Evolutionary conservation across 306 rosid species (phyloP).

Genomic region (barrel medic (Medicago truncatula)): MtrunA17r5.0-ANR NC_053047.1:38074001-38074500

Average conservation of each 20-base stretch:
- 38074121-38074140: neutral
- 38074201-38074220: neutral
- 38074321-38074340: constrained; percentile 20
- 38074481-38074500: constrained; percentile 49
- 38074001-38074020: neutral
- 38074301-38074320: neutral
- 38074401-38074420: neutral
- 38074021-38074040: neutral
- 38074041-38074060: neutral
- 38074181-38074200: neutral
- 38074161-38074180: neutral
- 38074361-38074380: neutral
- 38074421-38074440: neutral
- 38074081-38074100: neutral
- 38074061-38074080: neutral
- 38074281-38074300: constrained; percentile 6
- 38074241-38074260: too few species aligned
- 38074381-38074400: too few species aligned
- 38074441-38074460: constrained; percentile 45
- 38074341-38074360: constrained; percentile 40
- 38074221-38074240: neutral
- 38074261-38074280: constrained; percentile 16
- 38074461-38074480: constrained; percentile 44
- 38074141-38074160: neutral
- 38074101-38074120: constrained; percentile 11